Evolutionary conservation across 169 alveolate genomes (phyloP), one percentile per base, ranked within the genome.

Genomic region (Eimeria brunetti): DNA sequence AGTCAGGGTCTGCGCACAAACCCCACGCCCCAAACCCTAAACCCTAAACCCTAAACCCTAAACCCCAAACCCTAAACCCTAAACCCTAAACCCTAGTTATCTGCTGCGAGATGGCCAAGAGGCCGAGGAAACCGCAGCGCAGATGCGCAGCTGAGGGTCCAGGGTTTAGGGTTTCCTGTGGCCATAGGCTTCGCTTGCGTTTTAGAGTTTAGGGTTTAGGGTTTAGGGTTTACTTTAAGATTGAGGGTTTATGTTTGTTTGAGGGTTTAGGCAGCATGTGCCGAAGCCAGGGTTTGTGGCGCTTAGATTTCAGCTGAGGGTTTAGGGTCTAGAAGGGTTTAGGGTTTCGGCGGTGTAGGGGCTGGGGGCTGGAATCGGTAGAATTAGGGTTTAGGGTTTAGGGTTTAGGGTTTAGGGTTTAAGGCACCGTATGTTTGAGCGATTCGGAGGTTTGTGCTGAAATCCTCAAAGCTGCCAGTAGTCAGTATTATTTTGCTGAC

Each of bases 401-500:
- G 88, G 88, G 88, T 80, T 80, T 80, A 80, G 88, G 88, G 88
- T 46, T 51, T 49, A 80, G 44, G 88, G 88, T 46, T 80, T 80
- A 33, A 8, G 24, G 8, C 24, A 83, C 91, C 91, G 33, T 83
- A 53, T 16, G 76, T 91, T 56, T 97, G 93, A 60, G 98, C 97
- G 76, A 98, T 95, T 36, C 97, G 96, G 38, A 98, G 95, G 51
- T 98, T 95, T 56, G 97, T 97, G 73, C 96, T 96, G 44, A 96
- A 92, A 49, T 97, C 99, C 30, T 97, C 97, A 36, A 97, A 97
- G n/a, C 96, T 67, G 8, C 98, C 98, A 11, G 98, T 94, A 27
- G 98, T 98, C 78, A 98, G 94, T 51, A 98, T 95, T 86, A 98
- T 97, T 88, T 98, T 98, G 71, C 92, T 96, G 88, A 98, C 97